phyloP scores from a whole-genome alignment of 305 asterid species.

The Fraxinus greggii region DNA sequence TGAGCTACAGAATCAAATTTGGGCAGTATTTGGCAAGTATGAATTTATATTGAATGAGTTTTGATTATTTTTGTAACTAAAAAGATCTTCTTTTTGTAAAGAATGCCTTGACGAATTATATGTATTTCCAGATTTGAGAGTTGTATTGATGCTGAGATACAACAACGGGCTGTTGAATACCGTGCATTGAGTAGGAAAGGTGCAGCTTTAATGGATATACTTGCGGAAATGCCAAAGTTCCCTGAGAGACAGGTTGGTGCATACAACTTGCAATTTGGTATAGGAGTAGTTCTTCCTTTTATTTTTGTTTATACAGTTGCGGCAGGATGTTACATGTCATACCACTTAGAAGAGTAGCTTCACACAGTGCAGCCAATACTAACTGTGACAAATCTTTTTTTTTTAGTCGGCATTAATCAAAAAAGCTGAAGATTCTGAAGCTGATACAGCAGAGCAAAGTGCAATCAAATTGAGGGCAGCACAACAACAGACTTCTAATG shows the following conservation, averaged over 20 bases:
- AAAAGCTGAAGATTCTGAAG: slow-evolving; percentile 86
- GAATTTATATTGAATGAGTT: slow-evolving; percentile 2
- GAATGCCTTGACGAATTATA: slow-evolving; percentile 20
- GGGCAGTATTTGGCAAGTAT: slow-evolving; percentile 53
- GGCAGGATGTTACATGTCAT: slow-evolving; percentile 19
- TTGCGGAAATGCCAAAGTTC: slow-evolving; percentile 99
- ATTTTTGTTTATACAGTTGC: slow-evolving; percentile 12
- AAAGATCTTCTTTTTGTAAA: not conserved
- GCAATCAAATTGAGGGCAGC: slow-evolving; percentile 79
- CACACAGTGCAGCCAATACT: slow-evolving; percentile 5
- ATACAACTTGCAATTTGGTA: slow-evolving; percentile 18
- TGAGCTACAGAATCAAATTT: slow-evolving; percentile 52
- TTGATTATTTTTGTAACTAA: not conserved
- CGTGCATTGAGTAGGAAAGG: slow-evolving; percentile 92
- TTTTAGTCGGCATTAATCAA: slow-evolving; percentile 70
- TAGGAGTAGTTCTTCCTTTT: not conserved
- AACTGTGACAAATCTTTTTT: slow-evolving; percentile 25
- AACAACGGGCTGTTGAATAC: slow-evolving; percentile 97
- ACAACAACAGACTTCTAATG: slow-evolving; percentile 83
- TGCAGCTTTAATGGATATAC: slow-evolving; percentile 83
- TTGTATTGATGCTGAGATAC: slow-evolving; percentile 95
- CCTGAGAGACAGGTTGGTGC: slow-evolving; percentile 90
- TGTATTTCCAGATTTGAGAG: slow-evolving; percentile 76
- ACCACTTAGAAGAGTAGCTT: slow-evolving; percentile 15
- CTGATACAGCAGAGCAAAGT: slow-evolving; percentile 97